phyloP scores from a whole-genome alignment of 495 filamentous ascomycete genomes.

The Usnea hakonensis region DNA sequence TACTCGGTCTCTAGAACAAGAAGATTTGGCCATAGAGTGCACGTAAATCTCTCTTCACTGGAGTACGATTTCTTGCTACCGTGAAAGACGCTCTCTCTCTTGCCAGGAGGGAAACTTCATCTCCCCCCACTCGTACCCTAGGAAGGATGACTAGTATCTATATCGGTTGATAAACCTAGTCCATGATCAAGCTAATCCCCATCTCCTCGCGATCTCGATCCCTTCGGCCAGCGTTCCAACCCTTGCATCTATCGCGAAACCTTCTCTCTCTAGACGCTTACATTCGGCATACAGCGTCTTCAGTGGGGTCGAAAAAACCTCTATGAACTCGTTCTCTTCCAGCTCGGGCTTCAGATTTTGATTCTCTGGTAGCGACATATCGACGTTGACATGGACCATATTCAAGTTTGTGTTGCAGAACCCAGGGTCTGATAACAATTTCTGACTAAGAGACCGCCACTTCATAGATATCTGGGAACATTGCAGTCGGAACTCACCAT shows the following conservation, averaged over 20 bases:
- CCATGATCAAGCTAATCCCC: constrained; percentile 34
- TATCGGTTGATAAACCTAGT: neutral
- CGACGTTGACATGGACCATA: constrained; percentile 74
- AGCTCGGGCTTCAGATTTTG: constrained; percentile 63
- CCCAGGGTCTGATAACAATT: constrained; percentile 46
- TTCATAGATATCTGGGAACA: neutral
- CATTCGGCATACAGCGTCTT: constrained; percentile 58
- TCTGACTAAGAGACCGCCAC: neutral
- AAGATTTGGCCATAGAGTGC: too few species aligned
- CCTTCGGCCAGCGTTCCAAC: constrained; percentile 81
- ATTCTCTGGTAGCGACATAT: constrained; percentile 64
- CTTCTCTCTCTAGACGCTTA: constrained; percentile 59
- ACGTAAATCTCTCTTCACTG: too few species aligned
- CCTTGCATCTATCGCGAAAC: constrained; percentile 78
- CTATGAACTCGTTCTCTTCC: constrained; percentile 87
- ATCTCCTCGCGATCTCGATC: constrained; percentile 67
- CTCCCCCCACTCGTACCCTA: too few species aligned
- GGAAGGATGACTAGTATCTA: too few species aligned
- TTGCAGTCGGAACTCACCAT: constrained; percentile 46
- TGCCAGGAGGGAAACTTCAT: too few species aligned
- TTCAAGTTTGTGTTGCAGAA: constrained; percentile 86
- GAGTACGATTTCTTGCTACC: too few species aligned
- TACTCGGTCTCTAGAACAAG: too few species aligned
- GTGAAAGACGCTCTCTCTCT: too few species aligned
- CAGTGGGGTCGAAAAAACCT: constrained; percentile 68